Evolutionary conservation across 176 grass and related monocot species (phyloP).

Genomic region (Paspalum vaginatum): DNA sequence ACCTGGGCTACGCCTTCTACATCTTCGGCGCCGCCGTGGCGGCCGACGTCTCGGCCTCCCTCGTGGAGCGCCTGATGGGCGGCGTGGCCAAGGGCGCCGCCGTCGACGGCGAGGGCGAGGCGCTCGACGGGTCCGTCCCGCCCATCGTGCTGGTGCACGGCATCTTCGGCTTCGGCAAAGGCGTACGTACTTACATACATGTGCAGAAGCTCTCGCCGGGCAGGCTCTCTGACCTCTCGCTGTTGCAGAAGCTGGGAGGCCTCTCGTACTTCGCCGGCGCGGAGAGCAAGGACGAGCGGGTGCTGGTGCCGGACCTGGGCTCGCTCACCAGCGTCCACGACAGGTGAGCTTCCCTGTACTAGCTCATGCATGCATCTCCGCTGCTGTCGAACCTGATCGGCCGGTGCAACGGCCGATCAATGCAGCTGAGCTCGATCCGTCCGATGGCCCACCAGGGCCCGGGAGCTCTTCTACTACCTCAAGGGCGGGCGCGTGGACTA

Average conservation of each 20-base stretch:
- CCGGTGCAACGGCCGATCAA: too few species aligned
- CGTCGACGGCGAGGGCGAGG: slow-evolving; percentile 32
- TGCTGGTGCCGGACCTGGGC: slow-evolving; percentile 84
- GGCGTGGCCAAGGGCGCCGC: neutral
- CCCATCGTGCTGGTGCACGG: slow-evolving; percentile 93
- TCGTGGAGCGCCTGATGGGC: slow-evolving; percentile 19
- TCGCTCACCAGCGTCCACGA: slow-evolving; percentile 85
- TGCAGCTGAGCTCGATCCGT: too few species aligned
- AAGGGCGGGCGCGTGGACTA: slow-evolving; percentile 87
- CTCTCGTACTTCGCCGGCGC: slow-evolving; percentile 93
- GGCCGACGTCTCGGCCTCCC: slow-evolving; percentile 43
- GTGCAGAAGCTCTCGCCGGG: too few species aligned
- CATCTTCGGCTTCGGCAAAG: slow-evolving; percentile 89
- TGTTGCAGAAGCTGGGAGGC: slow-evolving; percentile 67
- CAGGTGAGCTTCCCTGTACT: slow-evolving; percentile 30
- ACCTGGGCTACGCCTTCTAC: slow-evolving; percentile 79
- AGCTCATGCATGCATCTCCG: too few species aligned
- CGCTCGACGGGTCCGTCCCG: slow-evolving; percentile 44
- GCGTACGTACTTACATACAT: slow-evolving; percentile 49
- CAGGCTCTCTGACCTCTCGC: too few species aligned
- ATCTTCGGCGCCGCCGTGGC: slow-evolving; percentile 63
- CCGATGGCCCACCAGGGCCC: too few species aligned
- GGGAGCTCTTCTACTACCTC: slow-evolving; percentile 88
- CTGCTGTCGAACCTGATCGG: too few species aligned
- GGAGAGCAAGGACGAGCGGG: slow-evolving; percentile 84